These are phyloP conservation scores for Phytophthora pisi DNA, from an alignment of 352 stramenopile species.

Conservation along the genomic window DNA sequence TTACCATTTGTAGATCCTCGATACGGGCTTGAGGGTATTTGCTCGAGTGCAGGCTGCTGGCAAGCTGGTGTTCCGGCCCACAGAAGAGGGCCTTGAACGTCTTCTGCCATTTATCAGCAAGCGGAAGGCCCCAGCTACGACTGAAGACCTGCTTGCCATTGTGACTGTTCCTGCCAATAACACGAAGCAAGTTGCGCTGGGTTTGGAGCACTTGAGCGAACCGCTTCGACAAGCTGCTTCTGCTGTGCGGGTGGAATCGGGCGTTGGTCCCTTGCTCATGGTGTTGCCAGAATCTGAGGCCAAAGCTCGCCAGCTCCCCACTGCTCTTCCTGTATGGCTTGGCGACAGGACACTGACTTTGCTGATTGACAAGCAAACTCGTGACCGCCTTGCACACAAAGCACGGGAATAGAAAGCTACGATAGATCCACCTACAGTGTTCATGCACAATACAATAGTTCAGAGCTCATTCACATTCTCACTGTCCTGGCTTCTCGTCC, in stretches of 20 bases:
- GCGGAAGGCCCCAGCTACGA: conserved; percentile 37
- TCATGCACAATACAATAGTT: background rate
- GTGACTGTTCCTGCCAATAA: conserved; percentile 27
- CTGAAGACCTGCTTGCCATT: conserved; percentile 28
- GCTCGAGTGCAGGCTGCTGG: conserved; percentile 60
- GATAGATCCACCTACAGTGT: background rate
- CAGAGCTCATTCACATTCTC: background rate
- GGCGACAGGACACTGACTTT: conserved; percentile 59
- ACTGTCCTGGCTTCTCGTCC: conserved; percentile 9
- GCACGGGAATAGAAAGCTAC: conserved; percentile 13
- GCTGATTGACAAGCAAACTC: conserved; percentile 57
- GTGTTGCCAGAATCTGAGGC: conserved; percentile 15
- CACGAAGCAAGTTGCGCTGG: conserved; percentile 34
- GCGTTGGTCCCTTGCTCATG: conserved; percentile 55
- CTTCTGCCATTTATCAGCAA: conserved; percentile 87
- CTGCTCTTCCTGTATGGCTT: conserved; percentile 62
- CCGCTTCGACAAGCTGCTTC: conserved; percentile 38
- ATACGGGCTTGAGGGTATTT: conserved; percentile 90
- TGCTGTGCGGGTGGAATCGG: conserved; percentile 39
- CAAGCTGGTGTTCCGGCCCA: conserved; percentile 71
- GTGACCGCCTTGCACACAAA: conserved; percentile 45
- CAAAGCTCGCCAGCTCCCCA: conserved; percentile 21
- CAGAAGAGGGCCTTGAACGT: conserved; percentile 77
- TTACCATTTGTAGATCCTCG: conserved; percentile 59
- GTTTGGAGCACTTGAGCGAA: conserved; percentile 41